Base-by-base conservation (phyloP, 306 rosid species). In the Vigna nakashimae region DNA sequence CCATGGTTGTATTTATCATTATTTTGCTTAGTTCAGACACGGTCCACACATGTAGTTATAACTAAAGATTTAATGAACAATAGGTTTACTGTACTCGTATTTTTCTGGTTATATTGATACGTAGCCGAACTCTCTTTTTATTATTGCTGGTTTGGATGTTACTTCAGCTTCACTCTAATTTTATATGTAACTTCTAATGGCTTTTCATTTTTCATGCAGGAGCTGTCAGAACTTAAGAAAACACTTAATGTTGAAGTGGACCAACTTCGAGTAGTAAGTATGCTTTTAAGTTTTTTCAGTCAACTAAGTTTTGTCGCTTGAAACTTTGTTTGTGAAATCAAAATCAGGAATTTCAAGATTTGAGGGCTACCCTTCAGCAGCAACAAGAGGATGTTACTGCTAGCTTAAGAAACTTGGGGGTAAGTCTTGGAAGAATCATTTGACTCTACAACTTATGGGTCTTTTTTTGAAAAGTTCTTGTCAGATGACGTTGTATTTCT, bases 351-450 rank as follows among this genome's bases (percentile, higher is more conserved):
- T 92, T 96, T 69, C 89, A 87, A 96, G 97, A 91, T 65, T 87
- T 92, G 80, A 90, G 96, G 88, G 90, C 92, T 63, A 91, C 97
- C 78, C 97, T 96, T 80, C 96, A 88, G 82, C 97, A 92, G 84
- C 97, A 96, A 79, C 97, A 93, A 77, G 99, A 96, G 69, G 99
- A 96, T 88, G 99, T 96, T 50, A 81, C 92, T 56, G 77, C 96
- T 45, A 92, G 92, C 83, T 89, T 96, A 51, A 86, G 76, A 79
- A 92, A 84, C 86, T 79, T 92, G 77, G 93, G 97, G 78, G 98
- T 95, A 76, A 79, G 89, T 84, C 65, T 66, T 77, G 24, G 7
- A 40, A 50, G 55, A 51, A 46, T 30, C 69, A n/a, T n/a, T 79
- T 74, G 13, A 50, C 43, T 52, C 55, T 18, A 50, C 55, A 59